phyloP scores from a whole-genome alignment of 495 filamentous ascomycete genomes.

The Penicillium flavigenum region DNA sequence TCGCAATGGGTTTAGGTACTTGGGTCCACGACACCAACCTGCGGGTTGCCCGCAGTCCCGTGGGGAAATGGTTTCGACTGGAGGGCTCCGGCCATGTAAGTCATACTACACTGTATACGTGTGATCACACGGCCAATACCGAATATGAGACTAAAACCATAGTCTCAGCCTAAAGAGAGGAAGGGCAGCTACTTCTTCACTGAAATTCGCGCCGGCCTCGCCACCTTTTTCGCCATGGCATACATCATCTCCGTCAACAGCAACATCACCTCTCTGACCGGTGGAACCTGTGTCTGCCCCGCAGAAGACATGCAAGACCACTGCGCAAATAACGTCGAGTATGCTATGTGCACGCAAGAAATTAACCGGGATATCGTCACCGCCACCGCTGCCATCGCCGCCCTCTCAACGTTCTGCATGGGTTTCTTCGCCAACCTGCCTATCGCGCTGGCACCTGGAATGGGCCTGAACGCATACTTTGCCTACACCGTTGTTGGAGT shows the following conservation, averaged over 20 bases:
- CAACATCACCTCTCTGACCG: slow-evolving; percentile 62
- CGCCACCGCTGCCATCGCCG: slow-evolving; percentile 75
- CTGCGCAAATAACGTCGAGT: slow-evolving; percentile 57
- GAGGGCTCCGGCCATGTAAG: slow-evolving; percentile 74
- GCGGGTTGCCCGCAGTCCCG: slow-evolving; percentile 54
- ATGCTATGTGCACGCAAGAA: slow-evolving; percentile 61
- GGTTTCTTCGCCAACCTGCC: slow-evolving; percentile 71
- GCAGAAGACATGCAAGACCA: slow-evolving; percentile 42
- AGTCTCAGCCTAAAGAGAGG: slow-evolving; percentile 55
- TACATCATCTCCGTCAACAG: slow-evolving; percentile 78
- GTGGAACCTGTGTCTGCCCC: slow-evolving; percentile 76
- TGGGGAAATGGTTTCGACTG: slow-evolving; percentile 72
- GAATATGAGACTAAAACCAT: neutral
- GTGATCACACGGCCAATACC: neutral
- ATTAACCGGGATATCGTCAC: slow-evolving; percentile 75
- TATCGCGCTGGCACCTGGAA: slow-evolving; percentile 74
- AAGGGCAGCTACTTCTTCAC: slow-evolving; percentile 77
- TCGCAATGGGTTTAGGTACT: slow-evolving; percentile 36
- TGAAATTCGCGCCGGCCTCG: slow-evolving; percentile 73
- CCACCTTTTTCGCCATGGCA: slow-evolving; percentile 86
- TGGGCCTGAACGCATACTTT: slow-evolving; percentile 85
- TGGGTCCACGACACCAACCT: slow-evolving; percentile 55
- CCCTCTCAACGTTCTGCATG: slow-evolving; percentile 69
- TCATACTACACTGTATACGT: neutral
- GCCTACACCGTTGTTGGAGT: slow-evolving; percentile 77